Percentiles rank a stretch among this genome's conserved stretches.
Evolutionary conservation across 208 protist genomes (phyloP).

Genomic region (Acanthamoeba castellanii): DNA sequence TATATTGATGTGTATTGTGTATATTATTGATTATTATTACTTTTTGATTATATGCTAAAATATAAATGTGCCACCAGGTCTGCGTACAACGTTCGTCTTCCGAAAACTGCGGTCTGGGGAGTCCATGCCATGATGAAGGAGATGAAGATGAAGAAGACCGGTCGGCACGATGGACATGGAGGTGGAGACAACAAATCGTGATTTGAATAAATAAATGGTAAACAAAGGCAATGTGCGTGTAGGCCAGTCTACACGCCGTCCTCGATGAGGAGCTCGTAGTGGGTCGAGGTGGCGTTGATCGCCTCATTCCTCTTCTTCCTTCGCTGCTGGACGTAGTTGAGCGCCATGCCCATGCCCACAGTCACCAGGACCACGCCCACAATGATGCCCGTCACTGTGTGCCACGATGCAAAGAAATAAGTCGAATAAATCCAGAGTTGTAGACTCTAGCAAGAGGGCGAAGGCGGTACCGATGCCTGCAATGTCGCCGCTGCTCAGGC

Average conservation of each 20-base stretch:
- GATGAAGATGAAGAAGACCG: not conserved
- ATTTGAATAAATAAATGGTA: too few species aligned
- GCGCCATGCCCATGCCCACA: not conserved
- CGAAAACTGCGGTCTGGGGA: not conserved
- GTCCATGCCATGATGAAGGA: not conserved
- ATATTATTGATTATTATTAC: not conserved
- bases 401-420: too few species aligned
- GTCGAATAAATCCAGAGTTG: too few species aligned
- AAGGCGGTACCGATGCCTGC: not conserved
- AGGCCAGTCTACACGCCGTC: not conserved
- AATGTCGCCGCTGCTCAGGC: not conserved
- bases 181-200: too few species aligned
- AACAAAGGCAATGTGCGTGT: not conserved
- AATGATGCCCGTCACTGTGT: not conserved
- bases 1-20: not conserved
- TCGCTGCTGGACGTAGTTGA: not conserved
- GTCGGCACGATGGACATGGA: too few species aligned
- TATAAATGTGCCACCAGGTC: not conserved
- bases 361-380: not conserved
- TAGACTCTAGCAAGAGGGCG: not conserved
- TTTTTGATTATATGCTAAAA: not conserved
- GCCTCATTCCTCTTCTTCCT: not conserved
- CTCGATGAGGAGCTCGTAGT: not conserved
- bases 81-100: constrained; percentile 11
- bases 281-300: not conserved